Base-by-base conservation (phyloP, 2,329 filamentous ascomycete genomes). In the Fusarium falciforme region DNA sequence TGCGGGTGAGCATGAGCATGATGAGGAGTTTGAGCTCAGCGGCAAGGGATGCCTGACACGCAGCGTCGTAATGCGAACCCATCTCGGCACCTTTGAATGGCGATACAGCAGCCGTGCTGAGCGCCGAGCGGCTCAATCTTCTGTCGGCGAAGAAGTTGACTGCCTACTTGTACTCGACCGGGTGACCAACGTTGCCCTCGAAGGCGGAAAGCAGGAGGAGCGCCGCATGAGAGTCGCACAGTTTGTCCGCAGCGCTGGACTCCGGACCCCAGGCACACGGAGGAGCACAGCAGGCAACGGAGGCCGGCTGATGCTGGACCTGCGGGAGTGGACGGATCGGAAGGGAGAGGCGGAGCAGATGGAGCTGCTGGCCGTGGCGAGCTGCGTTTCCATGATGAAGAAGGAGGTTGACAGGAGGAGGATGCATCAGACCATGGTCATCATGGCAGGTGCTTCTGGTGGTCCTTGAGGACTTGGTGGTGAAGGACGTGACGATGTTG, bases 381-480 rank as follows among this genome's bases (percentile, higher is more conserved):
- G 88, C 17, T 90, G 87, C 67, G 74, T 92, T 65, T 80, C 87
- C 17, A 91, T 93, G 90, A 79, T 92, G 74, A 92, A 92, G 86
- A 89, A 88, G 80, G 91, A 92, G 84, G 82, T 91, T 59, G 90
- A 92, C 79, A 83, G 90, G 47, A 83, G 89, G 72, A 83, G 89
- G 67, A 78, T 84, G 68, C 80, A 87, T 59, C 89, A 92, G 83
- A 80, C 85, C 52, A 84, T 85, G 66, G 80, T 85, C 5, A 84
- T 89, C 62, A 82, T 76, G 40, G 81, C 73, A 12, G 81, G 65
- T 55, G 80, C 68, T 58, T 63, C 49, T 27, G 67, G 70, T 52
- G 73, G 71, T 2, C 5, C 60, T 11, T 74, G 33, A 55, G 40
- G 29, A 14, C 31, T 60, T 20, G 10, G 14, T 33, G 20, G 31